Evolutionary conservation across 768 basidiomycete species (phyloP), one percentile per base, ranked within the genome.

Genomic region (Strobilomyces echinocephalus): DNA sequence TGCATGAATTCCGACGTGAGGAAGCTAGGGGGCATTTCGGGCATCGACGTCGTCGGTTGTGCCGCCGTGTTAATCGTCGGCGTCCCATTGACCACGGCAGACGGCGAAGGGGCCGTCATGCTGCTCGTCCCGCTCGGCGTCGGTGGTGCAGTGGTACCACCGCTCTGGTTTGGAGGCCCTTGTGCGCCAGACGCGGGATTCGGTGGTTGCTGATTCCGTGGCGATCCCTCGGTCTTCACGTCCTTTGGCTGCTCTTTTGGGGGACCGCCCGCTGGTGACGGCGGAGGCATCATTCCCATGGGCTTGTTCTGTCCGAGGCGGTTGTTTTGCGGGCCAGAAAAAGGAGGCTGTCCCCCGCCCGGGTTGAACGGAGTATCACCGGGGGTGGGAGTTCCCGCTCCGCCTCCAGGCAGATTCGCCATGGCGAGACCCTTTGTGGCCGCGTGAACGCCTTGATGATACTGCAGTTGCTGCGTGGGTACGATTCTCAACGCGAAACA

Each of bases 281-380:
- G 81, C 0, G 80, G 80, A n/a, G 64, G 60, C 66, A 75, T 72
- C 78, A 79, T 81, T 15, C 64, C 67, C 71, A 73, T 76, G 1
- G 72, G 63, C 49, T 74, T 74, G 30, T 40, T 53, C 58, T 63
- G 73, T 24, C 56, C 71, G 59, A 62, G 36, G 51, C 63, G 60
- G 56, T 54, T 54, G 68, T 68, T 55, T 70, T 69, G 62, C 20
- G 71, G 48, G 51, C 72, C 55, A 59, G 69, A 53, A 46, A 74
- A 73, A 11, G 67, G 64, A n/a, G 58, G 60, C 46, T 72, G 72
- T 18, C 68, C 68, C 50, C 54, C 71, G 14, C 63, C 72, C 1
- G 50, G 56, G 58, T 64, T 63, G 61, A 80, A 80, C 28, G 74
- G 59, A 36, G 76, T 72, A 49, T 79, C 79, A 16, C 73, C 67